These are phyloP conservation scores for Trichosporon faecale DNA, from an alignment of 1,284 basidiomycete species.

Conservation along the genomic window DNA sequence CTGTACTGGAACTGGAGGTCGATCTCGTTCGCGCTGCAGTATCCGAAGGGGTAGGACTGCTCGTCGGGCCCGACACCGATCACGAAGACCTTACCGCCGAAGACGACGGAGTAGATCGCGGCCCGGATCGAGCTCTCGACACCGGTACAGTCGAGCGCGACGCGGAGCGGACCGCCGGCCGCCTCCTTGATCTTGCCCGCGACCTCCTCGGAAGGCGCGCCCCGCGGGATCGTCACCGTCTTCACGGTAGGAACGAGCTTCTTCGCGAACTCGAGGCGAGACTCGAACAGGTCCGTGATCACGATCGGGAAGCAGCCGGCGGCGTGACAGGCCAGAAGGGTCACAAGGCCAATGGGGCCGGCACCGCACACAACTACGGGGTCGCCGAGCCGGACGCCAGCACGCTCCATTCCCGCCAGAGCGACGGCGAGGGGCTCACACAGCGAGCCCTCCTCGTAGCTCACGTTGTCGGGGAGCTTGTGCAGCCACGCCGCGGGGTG, in stretches of 20 bases:
- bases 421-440: conserved; percentile 58
- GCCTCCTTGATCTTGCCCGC: conserved; percentile 45
- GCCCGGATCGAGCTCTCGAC: conserved; percentile 83
- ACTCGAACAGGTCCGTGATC: conserved; percentile 56
- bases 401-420: conserved; percentile 57
- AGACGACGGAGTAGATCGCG: conserved; percentile 61
- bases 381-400: conserved; percentile 55
- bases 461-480: conserved; percentile 55
- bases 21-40: conserved; percentile 57
- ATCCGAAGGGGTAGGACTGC: conserved; percentile 55
- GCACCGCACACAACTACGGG: conserved; percentile 54
- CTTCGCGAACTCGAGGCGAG: conserved; percentile 57
- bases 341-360: conserved; percentile 58
- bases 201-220: conserved; percentile 38
- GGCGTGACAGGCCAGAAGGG: conserved; percentile 56
- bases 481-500: conserved; percentile 59
- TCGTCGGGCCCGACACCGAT: conserved; percentile 57
- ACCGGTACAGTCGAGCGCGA: conserved; percentile 62
- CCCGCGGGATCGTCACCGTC: conserved; percentile 49
- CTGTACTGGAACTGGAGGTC: conserved; percentile 57
- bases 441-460: conserved; percentile 57
- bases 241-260: conserved; percentile 54
- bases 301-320: conserved; percentile 58
- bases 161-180: conserved; percentile 40
- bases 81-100: conserved; percentile 57